phyloP scores from a whole-genome alignment of 768 basidiomycete genomes.

The Rhodotorula kratochvilovae region DNA sequence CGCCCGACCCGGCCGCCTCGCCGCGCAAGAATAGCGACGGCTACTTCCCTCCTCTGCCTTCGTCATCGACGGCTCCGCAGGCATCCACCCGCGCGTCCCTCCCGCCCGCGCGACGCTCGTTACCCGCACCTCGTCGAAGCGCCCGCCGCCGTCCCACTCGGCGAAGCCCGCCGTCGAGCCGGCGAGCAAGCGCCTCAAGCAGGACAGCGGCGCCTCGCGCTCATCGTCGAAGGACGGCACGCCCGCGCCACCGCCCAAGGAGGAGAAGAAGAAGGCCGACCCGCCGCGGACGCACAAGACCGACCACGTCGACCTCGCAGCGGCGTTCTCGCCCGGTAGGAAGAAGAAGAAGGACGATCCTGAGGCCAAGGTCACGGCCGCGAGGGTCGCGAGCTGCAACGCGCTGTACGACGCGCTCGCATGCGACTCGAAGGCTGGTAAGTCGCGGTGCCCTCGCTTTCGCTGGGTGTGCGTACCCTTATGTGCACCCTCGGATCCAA shows the following conservation, averaged over 20 bases:
- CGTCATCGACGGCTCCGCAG: too few relatives aligned
- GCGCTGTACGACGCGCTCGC: constrained; percentile 1
- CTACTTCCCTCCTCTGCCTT: too few relatives aligned
- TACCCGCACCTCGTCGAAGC: too few relatives aligned
- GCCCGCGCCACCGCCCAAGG: neutral
- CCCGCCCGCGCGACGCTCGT: too few relatives aligned
- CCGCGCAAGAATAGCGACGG: neutral
- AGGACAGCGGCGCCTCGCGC: neutral
- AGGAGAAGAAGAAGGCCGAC: neutral
- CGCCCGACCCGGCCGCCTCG: too few relatives aligned
- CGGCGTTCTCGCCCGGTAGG: neutral
- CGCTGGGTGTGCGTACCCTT: too few relatives aligned
- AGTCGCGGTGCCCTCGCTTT: neutral
- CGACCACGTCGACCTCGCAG: neutral
- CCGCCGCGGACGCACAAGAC: neutral
- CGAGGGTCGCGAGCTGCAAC: neutral
- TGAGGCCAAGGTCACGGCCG: neutral
- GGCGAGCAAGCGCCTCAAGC: neutral
- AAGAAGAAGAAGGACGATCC: too few relatives aligned
- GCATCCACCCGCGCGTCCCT: too few relatives aligned
- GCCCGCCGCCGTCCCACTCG: too few relatives aligned
- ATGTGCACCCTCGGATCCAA: too few relatives aligned
- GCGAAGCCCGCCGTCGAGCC: neutral
- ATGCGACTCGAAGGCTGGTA: neutral
- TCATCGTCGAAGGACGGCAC: too few relatives aligned